Evolutionary conservation across 2,329 filamentous ascomycete species (phyloP), one percentile per base, ranked within the genome.

Genomic region (Penicillium sclerotigenum): DNA sequence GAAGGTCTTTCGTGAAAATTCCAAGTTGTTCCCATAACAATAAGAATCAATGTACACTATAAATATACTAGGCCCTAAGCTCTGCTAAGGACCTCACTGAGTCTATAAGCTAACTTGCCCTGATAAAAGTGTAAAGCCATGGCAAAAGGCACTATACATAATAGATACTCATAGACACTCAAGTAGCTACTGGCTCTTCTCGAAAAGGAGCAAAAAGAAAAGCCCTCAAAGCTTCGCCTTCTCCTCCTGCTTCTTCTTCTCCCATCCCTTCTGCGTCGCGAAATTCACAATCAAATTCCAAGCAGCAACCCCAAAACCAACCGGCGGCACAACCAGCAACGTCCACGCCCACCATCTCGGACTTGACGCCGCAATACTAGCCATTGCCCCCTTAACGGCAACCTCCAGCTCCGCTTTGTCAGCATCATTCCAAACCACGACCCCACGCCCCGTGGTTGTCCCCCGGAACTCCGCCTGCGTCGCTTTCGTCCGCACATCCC

Each of bases 361-460:
- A 71, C 88, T 94, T 18, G 76, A 75, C 43, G 68, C 77, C 66
- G 79, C 80, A 36, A 97, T 76, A 58, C 81, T 80, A 4, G 66
- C 69, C 77, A 97, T 85, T 8, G 87, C 88, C 57, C 76, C 78
- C 49, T 81, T 80, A 11, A 97, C 77, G 71, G 90, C 85, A 48
- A 69, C 73, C 73, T 83, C 82, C 68, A 99, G 73, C 59, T 91
- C 84, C 34, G 85, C 86, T 68, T 80, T 86, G 45, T 84, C 85
- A 2, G 84, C 84, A 75, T 97, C 93, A 75, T 99, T 99, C 90
- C 90, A 94, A 24, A 99, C 82, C 33, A 97, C 90, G 4, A 91
- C 82, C 0, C 92, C 93, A 46, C 81, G 82, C 7, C 77, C 79
- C 40, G 71, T 67, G 4, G 84, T 85, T 42, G 75, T 69, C 1